Base-by-base conservation (phyloP, 2,329 filamentous ascomycete genomes). In the Colletotrichum tamarilloi region DNA sequence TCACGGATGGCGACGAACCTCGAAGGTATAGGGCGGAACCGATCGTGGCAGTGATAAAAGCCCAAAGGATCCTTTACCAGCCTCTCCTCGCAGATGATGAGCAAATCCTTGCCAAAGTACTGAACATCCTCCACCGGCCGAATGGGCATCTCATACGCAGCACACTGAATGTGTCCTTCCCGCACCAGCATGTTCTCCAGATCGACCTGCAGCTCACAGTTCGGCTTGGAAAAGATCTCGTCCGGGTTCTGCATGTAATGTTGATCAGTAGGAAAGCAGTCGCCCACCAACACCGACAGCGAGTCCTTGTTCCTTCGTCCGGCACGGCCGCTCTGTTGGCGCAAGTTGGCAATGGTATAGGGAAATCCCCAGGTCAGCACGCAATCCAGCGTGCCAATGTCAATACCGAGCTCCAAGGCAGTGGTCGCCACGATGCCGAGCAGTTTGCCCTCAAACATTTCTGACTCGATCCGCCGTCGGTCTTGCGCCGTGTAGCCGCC, bases 211-310 rank as follows among this genome's bases (percentile, higher is more conserved):
- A 98, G 86, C 80, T 95, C 93, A 76, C 92, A 94, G 76, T 98
- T 98, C 0, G 95, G 95, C 78, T 94, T 94, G 0, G 94, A 97
- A 82, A 98, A 96, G 28, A 99, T 92, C 81, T 98, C 95, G 74
- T 97, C 93, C 0, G 97, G 97, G 76, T 98, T 97, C 74, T 94
- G 91, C 97, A 99, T 99, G 82, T 97, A 99, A 80, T 97, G 92
- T 80, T 99, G 97, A 80, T 99, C 97, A 0, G 94, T 95, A 3
- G 95, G 92, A 76, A 97, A 98, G 75, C 92, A 92, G 79, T 98
- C 95, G 2, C 95, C 97, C 0, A 99, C 91, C 1, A 99, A 85
- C 2, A 99, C 91, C 0, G 95, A 97, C 3, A 99, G 86, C 0
- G 95, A 97, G 81, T 99, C 97, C 79, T 94, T 97, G 80, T 98